Evolutionary conservation across 106 monocot species (phyloP), one percentile per base, ranked within the genome.

Genomic region (Narthecium ossifragum): DNA sequence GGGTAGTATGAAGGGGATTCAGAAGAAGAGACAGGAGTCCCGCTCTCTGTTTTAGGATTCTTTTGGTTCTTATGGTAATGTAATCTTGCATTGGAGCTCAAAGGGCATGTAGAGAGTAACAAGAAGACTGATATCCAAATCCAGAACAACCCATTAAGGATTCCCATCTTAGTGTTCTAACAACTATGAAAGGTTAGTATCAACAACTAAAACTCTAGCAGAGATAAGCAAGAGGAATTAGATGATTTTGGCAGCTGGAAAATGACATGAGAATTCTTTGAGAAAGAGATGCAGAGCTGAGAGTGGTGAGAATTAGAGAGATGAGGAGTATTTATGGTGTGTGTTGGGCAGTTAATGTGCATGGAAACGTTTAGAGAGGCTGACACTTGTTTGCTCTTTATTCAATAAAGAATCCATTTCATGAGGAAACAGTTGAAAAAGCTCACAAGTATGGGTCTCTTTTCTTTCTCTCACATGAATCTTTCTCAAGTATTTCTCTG

Each of bases 51-150:
- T 5, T 38, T 39, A 4, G 17, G 0, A 29, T 20, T 29, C 31
- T 32, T 64, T 26, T 52, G 20, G 22, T 64, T 68, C 59, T 78
- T 81, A 62, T 82, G 81, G 48, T 60, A 71, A 61, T 85, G 82
- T 26, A 10, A 61, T 47, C 82, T 82, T 33, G 59, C 75, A 31
- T 58, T 21, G 4, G 62, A 52, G 14, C 33, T 38, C 2, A 5
- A 29, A 41, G 53, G 21, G 22, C 14, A 23, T 34, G 31, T 18
- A 12, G 58, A 32, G 30, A 65, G 12, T 37, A 82, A 14, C 26
- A 68, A 52, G 17, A 39, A 2, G 11, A 62, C 69, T 0, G 57
- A 18, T 12, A 59, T 57, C 54, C 59, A 53, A 27, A 61, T 9
- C 6, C 12, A 56, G 25, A 59, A 30, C 22, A 51, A 34, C 17